phyloP scores from a whole-genome alignment of 352 stramenopile species.

The Phytophthora hybrid region DNA sequence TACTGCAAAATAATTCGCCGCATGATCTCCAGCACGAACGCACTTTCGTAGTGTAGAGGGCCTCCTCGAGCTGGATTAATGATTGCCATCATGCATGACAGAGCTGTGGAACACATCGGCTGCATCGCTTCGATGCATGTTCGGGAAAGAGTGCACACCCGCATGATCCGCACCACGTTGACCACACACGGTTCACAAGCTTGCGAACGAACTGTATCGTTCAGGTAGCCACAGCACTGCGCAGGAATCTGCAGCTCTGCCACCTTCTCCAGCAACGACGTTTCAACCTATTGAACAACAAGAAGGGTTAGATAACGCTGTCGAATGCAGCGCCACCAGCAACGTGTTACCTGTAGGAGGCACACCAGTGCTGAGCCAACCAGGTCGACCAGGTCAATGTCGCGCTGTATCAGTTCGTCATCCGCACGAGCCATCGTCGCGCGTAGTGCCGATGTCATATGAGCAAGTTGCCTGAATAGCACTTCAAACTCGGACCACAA shows the following conservation, averaged over 20 bases:
- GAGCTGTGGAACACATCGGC: slow-evolving; percentile 56
- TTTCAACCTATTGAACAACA: slow-evolving; percentile 63
- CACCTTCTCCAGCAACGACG: slow-evolving; percentile 62
- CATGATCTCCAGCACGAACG: slow-evolving; percentile 78
- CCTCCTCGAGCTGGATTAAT: slow-evolving; percentile 60
- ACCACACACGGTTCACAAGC: slow-evolving; percentile 69
- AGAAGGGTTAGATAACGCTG: neutral
- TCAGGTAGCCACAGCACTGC: slow-evolving; percentile 73
- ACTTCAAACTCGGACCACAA: slow-evolving; percentile 86
- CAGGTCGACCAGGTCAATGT: slow-evolving; percentile 75
- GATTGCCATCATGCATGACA: slow-evolving; percentile 66
- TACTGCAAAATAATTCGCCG: slow-evolving; percentile 74
- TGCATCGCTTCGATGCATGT: slow-evolving; percentile 67
- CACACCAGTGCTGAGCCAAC: slow-evolving; percentile 85
- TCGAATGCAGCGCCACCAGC: neutral
- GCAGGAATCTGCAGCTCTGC: slow-evolving; percentile 67
- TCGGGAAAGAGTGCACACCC: slow-evolving; percentile 67
- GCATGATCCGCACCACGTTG: slow-evolving; percentile 72
- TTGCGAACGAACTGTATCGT: slow-evolving; percentile 70
- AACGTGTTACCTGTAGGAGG: slow-evolving; percentile 62
- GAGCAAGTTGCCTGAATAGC: slow-evolving; percentile 70
- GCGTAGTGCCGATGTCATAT: slow-evolving; percentile 70
- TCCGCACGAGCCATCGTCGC: slow-evolving; percentile 72
- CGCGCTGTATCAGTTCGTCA: slow-evolving; percentile 69
- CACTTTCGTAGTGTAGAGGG: slow-evolving; percentile 70